These are phyloP conservation scores for Aegilops tauschii DNA, from an alignment of 176 grass and related monocot species.

Conservation along the genomic window DNA sequence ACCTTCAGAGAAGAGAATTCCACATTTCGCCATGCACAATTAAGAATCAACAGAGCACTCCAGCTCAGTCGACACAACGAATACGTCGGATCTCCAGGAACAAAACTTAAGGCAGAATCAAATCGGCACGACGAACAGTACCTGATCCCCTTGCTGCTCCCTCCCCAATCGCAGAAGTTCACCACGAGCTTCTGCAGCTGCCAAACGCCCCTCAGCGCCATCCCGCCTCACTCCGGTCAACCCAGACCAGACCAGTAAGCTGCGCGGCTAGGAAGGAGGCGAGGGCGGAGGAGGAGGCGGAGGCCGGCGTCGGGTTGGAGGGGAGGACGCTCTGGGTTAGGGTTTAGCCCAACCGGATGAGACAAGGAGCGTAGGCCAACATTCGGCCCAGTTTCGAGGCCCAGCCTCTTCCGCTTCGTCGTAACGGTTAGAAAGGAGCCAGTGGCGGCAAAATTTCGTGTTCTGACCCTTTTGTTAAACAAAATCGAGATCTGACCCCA, in stretches of 20 bases:
- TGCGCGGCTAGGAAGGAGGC: not conserved
- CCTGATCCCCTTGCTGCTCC: constrained; percentile 82
- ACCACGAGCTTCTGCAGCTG: constrained; percentile 81
- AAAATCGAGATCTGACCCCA: no score
- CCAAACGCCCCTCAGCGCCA: constrained; percentile 84
- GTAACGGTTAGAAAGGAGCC: no score
- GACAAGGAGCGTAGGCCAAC: not conserved
- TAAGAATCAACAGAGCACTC: not conserved
- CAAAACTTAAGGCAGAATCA: not conserved
- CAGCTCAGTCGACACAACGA: not conserved
- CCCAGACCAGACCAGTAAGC: not conserved
- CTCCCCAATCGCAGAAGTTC: constrained; percentile 83
- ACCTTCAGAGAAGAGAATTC: not conserved
- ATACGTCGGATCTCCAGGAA: not conserved
- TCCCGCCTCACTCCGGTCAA: constrained; percentile 2
- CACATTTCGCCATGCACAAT: not conserved
- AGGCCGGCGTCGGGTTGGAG: not conserved
- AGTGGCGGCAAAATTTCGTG: no score
- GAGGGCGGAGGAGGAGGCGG: not conserved
- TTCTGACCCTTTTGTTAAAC: no score
- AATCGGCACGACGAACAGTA: constrained; percentile 9
- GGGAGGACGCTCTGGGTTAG: not conserved
- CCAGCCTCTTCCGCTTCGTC: no score
- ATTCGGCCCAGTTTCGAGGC: not conserved
- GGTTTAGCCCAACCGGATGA: not conserved